Evolutionary conservation across 1,284 basidiomycete genomes (phyloP), one percentile per base, ranked within the genome.

Genomic region (Golubevia pallescens): DNA sequence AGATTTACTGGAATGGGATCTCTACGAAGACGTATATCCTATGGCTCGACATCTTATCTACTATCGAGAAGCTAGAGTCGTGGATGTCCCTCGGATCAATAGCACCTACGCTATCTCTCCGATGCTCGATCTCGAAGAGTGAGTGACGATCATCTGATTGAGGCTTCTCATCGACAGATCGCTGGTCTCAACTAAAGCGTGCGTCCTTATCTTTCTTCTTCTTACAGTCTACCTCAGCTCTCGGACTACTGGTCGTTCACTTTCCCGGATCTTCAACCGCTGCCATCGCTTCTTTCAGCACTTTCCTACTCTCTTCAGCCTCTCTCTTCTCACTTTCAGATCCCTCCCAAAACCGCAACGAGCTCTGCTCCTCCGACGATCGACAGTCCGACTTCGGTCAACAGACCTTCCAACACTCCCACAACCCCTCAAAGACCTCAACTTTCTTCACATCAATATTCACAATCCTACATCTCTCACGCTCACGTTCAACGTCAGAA

Each of bases 11-110:
- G 73, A 66, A 10, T 82, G 76, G 75, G 69, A 80, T 38, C 65
- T 84, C 24, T 75, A 80, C 60, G 71, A 78, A 10, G 77, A 82
- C 53, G 73, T 85, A 10, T 85, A 84, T 58, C 82, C 81, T 3
- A 81, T 84, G 79, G 69, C 77, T n/a, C 71, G 82, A 7, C 81
- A 84, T 42, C 62, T 85, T 48, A 81, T 85, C 64, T 85, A 85
- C 67, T 84, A 85, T 51, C 62, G 74, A 16, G 68, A 80, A 58
- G 82, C 80, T 1, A 64, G 73, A 3, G 82, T 85, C 6, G 68
- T 82, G 48, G 77, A 84, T 48, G 70, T 82, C 14, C 82, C 82
- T 0, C 66, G 71, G 3, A 69, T 80, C 4, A 76, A 73, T 3
- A 77, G 71, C 65, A 75, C 75, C 28, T 84, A 85, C 42, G 61